A percentile compares a stretch with the other conserved stretches of the same genome.
These are phyloP conservation scores for Circinella minor DNA, from an alignment of 371 early-diverging fungal genomes.

Conservation along the genomic window DNA sequence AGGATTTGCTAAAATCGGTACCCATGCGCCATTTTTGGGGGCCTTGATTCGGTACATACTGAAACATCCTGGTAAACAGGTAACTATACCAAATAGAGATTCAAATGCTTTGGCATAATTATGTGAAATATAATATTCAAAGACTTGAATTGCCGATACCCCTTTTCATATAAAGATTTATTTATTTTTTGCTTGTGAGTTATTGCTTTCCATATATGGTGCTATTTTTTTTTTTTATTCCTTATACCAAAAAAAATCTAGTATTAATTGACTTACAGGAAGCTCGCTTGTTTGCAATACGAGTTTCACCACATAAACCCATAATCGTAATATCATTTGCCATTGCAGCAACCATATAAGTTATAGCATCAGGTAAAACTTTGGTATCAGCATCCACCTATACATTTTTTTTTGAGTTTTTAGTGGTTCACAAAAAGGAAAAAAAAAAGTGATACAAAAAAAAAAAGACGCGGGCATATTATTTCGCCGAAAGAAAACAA, in stretches of 20 bases:
- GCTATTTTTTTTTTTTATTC: too few relatives aligned
- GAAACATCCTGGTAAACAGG: constrained; percentile 98
- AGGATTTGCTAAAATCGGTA: constrained; percentile 89
- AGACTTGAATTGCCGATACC: constrained; percentile 69
- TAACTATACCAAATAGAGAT: constrained; percentile 97
- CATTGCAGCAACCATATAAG: constrained; percentile 83
- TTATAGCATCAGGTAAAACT: constrained; percentile 77
- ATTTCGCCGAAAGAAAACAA: background rate
- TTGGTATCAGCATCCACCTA: constrained; percentile 95
- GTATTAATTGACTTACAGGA: constrained; percentile 84
- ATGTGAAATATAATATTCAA: constrained; percentile 97
- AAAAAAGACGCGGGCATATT: background rate
- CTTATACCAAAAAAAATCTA: constrained; percentile 12
- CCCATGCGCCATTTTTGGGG: constrained; percentile 74
- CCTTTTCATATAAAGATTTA: constrained; percentile 21
- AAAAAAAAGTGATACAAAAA: background rate
- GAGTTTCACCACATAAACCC: constrained; percentile 88
- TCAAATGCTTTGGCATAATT: constrained; percentile 96
- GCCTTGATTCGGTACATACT: constrained; percentile 89
- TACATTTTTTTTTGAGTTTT: too few relatives aligned
- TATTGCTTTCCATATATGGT: background rate
- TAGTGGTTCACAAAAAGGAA: too few relatives aligned
- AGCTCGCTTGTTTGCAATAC: constrained; percentile 79
- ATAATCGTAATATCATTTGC: constrained; percentile 81
- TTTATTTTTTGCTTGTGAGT: background rate